Evolutionary conservation across 257 asterid species (phyloP).

Genomic region (Paraleonurus japonicus): DNA sequence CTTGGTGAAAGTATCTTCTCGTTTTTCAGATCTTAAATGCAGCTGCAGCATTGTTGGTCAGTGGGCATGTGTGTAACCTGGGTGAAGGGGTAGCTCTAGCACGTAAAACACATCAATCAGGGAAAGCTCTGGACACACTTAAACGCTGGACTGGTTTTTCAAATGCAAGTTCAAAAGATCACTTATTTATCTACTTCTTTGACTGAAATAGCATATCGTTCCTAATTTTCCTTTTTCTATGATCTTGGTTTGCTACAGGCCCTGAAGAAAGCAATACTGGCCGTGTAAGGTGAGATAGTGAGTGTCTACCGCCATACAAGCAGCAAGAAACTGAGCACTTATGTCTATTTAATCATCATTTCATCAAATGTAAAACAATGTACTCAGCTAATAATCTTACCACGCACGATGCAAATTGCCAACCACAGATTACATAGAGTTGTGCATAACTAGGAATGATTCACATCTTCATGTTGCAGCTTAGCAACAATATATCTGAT

Average conservation of each 20-base stretch:
- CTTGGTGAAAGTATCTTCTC: background rate
- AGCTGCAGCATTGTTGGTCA: slow-evolving; percentile 49
- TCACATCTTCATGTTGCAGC: background rate
- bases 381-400: background rate
- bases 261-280: slow-evolving; percentile 21
- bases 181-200: background rate
- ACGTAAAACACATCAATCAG: slow-evolving; percentile 43
- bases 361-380: background rate
- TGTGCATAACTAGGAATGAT: slow-evolving; percentile 2
- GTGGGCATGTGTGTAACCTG: slow-evolving; percentile 38
- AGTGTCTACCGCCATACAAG: background rate
- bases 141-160: slow-evolving; percentile 40
- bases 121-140: slow-evolving; percentile 50
- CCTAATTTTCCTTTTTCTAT: background rate
- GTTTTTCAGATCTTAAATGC: slow-evolving; percentile 47
- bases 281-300: background rate
- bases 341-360: background rate
- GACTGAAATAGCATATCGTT: background rate
- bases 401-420: background rate
- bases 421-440: background rate
- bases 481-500: background rate
- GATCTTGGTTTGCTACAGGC: slow-evolving; percentile 23
- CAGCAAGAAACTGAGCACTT: background rate
- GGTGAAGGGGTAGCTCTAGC: slow-evolving; percentile 51
- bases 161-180: slow-evolving; percentile 28